Evolutionary conservation across 2,329 filamentous ascomycete species (phyloP).

Genomic region (Penicillium sp.): DNA sequence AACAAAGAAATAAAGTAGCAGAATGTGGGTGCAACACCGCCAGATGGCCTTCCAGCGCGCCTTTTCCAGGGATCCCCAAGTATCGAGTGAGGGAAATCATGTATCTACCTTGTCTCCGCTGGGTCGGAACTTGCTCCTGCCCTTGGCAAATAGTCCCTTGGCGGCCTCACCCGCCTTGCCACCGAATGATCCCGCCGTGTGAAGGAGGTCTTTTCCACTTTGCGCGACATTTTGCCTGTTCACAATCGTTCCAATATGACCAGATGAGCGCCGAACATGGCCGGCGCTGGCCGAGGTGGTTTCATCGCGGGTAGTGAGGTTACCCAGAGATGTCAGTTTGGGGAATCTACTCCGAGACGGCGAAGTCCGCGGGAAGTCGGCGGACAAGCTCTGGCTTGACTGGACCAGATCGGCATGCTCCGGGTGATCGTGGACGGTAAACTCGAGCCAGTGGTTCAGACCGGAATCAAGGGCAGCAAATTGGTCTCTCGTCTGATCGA

Average conservation of each 20-base stretch:
- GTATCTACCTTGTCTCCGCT: conserved; percentile 76
- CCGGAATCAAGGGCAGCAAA: conserved; percentile 74
- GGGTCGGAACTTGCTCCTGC: conserved; percentile 77
- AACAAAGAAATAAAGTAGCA: conserved; percentile 17
- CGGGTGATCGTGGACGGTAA: conserved; percentile 51
- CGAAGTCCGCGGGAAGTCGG: conserved; percentile 29
- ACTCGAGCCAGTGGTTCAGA: conserved; percentile 60
- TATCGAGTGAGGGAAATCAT: conserved; percentile 16
- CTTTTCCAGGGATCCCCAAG: conserved; percentile 7
- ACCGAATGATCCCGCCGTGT: conserved; percentile 71
- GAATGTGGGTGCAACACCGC: conserved; percentile 11
- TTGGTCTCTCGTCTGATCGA: conserved; percentile 67
- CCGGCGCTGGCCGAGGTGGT: conserved; percentile 32
- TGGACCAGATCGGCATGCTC: conserved; percentile 51
- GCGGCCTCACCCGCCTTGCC: conserved; percentile 74
- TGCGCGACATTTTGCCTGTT: conserved; percentile 67
- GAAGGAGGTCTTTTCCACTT: conserved; percentile 85
- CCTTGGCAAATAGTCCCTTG: conserved; percentile 87
- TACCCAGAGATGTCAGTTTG: conserved; percentile 38
- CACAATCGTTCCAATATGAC: conserved; percentile 39
- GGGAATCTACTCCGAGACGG: conserved; percentile 41
- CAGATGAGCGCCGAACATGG: conserved; percentile 38
- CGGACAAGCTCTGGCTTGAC: conserved; percentile 34
- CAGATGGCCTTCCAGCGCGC: conserved; percentile 11
- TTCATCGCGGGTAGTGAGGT: conserved; percentile 31